Evolutionary conservation across 2,329 filamentous ascomycete species (phyloP).

Genomic region (Mycocentrospora acerina): DNA sequence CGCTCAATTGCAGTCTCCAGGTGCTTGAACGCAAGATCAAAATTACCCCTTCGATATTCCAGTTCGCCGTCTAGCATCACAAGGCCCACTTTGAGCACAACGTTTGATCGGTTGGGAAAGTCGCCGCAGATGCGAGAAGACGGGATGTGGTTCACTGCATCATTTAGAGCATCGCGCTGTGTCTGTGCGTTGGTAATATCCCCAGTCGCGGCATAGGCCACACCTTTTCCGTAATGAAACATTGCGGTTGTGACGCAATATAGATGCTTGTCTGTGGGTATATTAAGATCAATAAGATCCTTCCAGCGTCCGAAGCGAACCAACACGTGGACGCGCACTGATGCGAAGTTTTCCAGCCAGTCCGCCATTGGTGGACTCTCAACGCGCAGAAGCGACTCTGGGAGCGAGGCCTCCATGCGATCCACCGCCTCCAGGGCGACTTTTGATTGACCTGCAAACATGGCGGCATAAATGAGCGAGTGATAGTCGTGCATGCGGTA

Average conservation of each 20-base stretch:
- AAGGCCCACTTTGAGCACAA: conserved; percentile 61
- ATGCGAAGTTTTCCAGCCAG: conserved; percentile 72
- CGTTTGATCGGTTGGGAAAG: conserved; percentile 66
- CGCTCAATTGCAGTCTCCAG: conserved; percentile 59
- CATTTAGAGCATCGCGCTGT: conserved; percentile 54
- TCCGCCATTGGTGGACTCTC: conserved; percentile 74
- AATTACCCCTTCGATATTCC: conserved; percentile 65
- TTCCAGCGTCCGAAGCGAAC: conserved; percentile 74
- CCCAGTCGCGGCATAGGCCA: conserved; percentile 64
- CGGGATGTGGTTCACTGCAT: conserved; percentile 56
- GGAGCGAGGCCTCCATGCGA: conserved; percentile 62
- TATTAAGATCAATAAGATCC: conserved; percentile 58
- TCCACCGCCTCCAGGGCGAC: conserved; percentile 63
- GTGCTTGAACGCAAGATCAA: conserved; percentile 60
- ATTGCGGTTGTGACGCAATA: conserved; percentile 72
- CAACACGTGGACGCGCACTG: conserved; percentile 67
- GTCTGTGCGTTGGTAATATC: conserved; percentile 56
- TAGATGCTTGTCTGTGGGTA: conserved; percentile 61
- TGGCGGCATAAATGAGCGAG: conserved; percentile 73
- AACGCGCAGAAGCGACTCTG: conserved; percentile 64
- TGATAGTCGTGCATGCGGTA: conserved; percentile 76
- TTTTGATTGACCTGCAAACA: conserved; percentile 69
- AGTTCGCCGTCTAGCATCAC: conserved; percentile 74
- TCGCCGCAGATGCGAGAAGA: conserved; percentile 58
- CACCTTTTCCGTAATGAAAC: conserved; percentile 66